Percentiles rank a stretch among this genome's conserved stretches.
Conservation (phyloP, 306 rosid species). For the Medicago ruthenica region DNA sequence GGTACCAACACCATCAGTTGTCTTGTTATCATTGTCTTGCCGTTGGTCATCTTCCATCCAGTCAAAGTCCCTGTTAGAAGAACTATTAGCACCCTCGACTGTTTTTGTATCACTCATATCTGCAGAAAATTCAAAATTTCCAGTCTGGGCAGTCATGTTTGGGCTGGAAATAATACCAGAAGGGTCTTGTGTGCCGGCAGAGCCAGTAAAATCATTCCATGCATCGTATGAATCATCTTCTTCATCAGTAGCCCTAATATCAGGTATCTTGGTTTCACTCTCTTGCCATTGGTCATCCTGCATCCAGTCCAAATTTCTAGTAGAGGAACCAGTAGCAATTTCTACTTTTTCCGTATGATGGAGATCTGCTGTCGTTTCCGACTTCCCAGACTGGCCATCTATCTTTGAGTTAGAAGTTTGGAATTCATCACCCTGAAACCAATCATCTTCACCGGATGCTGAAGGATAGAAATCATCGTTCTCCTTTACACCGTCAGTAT, state of each 20-base stretch:
- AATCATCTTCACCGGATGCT: slow-evolving; percentile 49
- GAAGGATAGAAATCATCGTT: slow-evolving; percentile 52
- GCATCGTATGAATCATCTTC: slow-evolving; percentile 57
- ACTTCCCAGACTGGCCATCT: slow-evolving; percentile 46
- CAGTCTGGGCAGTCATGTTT: slow-evolving; percentile 44
- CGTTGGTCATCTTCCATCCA: slow-evolving; percentile 58
- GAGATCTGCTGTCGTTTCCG: slow-evolving; percentile 41
- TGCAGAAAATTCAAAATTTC: slow-evolving; percentile 47
- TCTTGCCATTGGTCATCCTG: slow-evolving; percentile 56
- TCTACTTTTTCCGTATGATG: slow-evolving; percentile 48
- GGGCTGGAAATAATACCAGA: slow-evolving; percentile 47
- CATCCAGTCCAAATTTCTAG: slow-evolving; percentile 59
- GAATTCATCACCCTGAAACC: slow-evolving; percentile 67
- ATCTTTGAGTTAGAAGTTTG: slow-evolving; percentile 52
- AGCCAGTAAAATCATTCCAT: slow-evolving; percentile 75
- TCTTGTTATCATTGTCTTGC: slow-evolving; percentile 50
- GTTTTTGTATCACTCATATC: slow-evolving; percentile 43
- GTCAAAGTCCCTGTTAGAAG: slow-evolving; percentile 47
- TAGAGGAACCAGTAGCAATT: slow-evolving; percentile 46
- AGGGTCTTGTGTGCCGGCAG: slow-evolving; percentile 51
- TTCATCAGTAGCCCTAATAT: slow-evolving; percentile 44
- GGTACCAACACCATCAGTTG: slow-evolving; percentile 44
- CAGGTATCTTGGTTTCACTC: slow-evolving; percentile 51
- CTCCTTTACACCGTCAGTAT: slow-evolving; percentile 44
- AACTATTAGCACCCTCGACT: slow-evolving; percentile 46